These are phyloP conservation scores for Cytospora chrysosperma DNA, from an alignment of 2,329 filamentous ascomycete genomes.

Conservation along the genomic window DNA sequence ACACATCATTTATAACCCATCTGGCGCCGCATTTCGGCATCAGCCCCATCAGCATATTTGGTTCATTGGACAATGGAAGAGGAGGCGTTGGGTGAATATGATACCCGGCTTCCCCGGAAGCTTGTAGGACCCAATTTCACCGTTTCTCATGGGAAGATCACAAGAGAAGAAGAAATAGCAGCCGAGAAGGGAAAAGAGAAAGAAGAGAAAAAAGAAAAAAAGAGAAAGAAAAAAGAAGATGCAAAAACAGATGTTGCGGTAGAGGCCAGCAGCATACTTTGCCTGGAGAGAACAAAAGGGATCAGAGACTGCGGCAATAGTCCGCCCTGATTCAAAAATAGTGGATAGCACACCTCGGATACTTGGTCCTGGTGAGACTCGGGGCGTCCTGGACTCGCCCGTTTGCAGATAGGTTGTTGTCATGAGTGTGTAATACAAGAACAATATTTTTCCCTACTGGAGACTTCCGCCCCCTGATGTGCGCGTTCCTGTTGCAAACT, in stretches of 20 bases:
- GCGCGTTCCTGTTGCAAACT: not conserved
- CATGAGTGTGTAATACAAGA: conserved; percentile 12
- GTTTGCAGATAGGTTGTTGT: conserved; percentile 6
- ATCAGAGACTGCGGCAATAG: not conserved
- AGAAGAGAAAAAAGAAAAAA: not conserved
- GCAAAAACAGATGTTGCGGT: not conserved
- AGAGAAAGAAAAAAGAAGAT: not conserved
- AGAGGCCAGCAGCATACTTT: not conserved
- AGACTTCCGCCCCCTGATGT: not conserved
- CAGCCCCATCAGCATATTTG: conserved; percentile 9
- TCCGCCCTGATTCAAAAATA: not conserved
- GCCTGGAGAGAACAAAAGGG: not conserved
- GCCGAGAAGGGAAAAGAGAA: not conserved
- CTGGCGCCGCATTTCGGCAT: not conserved
- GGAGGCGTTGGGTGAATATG: conserved; percentile 20
- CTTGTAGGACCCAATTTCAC: conserved; percentile 16
- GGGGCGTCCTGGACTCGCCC: conserved; percentile 7
- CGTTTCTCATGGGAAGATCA: not conserved
- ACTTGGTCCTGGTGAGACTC: conserved; percentile 3
- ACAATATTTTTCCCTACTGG: not conserved
- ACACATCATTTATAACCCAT: not conserved
- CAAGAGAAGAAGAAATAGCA: not conserved
- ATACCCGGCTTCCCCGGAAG: conserved; percentile 21
- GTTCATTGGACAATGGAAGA: conserved; percentile 6
- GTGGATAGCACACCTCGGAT: conserved; percentile 2